phyloP scores from a whole-genome alignment of 2,329 filamentous ascomycete species.

The Cercospora brassicicola region DNA sequence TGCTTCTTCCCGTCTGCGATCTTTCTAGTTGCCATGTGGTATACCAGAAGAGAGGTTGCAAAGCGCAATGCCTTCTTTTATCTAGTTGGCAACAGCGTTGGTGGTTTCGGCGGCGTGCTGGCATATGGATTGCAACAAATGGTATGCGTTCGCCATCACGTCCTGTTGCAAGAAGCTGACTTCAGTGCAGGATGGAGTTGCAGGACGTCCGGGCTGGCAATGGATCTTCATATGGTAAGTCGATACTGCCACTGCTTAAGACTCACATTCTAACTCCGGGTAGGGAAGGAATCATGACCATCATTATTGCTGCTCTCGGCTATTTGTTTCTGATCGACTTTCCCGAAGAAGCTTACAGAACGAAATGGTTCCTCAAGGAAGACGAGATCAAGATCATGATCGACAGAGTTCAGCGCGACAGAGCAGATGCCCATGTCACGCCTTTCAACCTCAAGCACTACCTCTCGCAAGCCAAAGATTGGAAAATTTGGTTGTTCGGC shows the following conservation, averaged over 20 bases:
- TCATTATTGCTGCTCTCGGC: not conserved
- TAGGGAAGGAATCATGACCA: constrained; percentile 6
- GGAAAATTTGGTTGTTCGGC: constrained; percentile 56
- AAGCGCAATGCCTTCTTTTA: constrained; percentile 13
- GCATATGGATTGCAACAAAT: constrained; percentile 7
- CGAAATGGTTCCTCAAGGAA: constrained; percentile 17
- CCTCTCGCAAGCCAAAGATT: constrained; percentile 49
- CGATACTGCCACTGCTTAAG: not conserved
- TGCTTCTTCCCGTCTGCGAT: constrained; percentile 23
- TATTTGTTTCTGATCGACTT: constrained; percentile 15
- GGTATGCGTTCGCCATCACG: not conserved
- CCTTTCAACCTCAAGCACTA: constrained; percentile 43
- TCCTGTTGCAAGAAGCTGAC: not conserved
- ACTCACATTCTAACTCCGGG: not conserved
- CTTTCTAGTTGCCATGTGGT: constrained; percentile 13
- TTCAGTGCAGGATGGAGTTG: not conserved
- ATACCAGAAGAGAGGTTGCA: constrained; percentile 7
- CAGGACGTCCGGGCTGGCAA: not conserved
- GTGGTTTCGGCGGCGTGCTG: constrained; percentile 5
- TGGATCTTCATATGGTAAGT: constrained; percentile 19
- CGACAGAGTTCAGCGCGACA: constrained; percentile 18
- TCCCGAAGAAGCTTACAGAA: constrained; percentile 20
- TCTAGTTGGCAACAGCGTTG: constrained; percentile 7
- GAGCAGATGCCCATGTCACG: constrained; percentile 17
- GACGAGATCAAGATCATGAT: constrained; percentile 21